Evolutionary conservation across 805 yeast genomes (phyloP).

Genomic region (Diddensiella caesifluorescens): DNA sequence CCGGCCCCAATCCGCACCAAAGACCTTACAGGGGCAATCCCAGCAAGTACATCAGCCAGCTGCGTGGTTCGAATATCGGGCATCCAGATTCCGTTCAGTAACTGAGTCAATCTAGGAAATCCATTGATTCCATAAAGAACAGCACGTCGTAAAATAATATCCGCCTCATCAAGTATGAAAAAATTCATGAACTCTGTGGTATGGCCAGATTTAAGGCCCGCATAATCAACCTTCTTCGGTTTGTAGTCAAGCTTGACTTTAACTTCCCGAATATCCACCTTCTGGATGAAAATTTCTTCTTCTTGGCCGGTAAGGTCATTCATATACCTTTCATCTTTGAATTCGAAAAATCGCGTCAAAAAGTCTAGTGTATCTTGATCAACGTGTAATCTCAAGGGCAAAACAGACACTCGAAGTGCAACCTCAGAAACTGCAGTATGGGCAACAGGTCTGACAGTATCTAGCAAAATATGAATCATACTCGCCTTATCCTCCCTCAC

Average conservation of each 20-base stretch:
- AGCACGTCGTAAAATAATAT: constrained; percentile 55
- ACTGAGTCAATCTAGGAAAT: constrained; percentile 49
- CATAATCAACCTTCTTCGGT: constrained; percentile 82
- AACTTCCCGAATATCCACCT: constrained; percentile 45
- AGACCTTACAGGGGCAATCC: constrained; percentile 76
- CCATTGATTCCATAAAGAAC: constrained; percentile 75
- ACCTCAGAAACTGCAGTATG: constrained; percentile 65
- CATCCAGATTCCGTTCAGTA: constrained; percentile 70
- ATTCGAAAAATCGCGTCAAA: constrained; percentile 70
- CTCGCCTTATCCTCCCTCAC: constrained; percentile 64
- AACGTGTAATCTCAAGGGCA: constrained; percentile 77
- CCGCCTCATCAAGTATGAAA: constrained; percentile 83
- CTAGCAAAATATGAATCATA: constrained; percentile 51
- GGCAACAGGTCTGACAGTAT: constrained; percentile 60
- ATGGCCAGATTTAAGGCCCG: constrained; percentile 81
- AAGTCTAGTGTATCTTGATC: constrained; percentile 94
- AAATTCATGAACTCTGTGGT: constrained; percentile 83
- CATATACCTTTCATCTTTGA: constrained; percentile 62
- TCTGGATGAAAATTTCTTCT: constrained; percentile 55
- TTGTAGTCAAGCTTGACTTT: constrained; percentile 72
- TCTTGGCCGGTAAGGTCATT: constrained; percentile 41
- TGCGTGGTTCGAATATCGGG: constrained; percentile 85
- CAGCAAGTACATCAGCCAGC: constrained; percentile 72
- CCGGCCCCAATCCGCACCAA: constrained; percentile 75
- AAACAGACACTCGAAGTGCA: constrained; percentile 45